Percentiles rank a stretch among this genome's conserved stretches.
phyloP scores from a whole-genome alignment of 352 stramenopile genomes.

The Pythium periplocum region DNA sequence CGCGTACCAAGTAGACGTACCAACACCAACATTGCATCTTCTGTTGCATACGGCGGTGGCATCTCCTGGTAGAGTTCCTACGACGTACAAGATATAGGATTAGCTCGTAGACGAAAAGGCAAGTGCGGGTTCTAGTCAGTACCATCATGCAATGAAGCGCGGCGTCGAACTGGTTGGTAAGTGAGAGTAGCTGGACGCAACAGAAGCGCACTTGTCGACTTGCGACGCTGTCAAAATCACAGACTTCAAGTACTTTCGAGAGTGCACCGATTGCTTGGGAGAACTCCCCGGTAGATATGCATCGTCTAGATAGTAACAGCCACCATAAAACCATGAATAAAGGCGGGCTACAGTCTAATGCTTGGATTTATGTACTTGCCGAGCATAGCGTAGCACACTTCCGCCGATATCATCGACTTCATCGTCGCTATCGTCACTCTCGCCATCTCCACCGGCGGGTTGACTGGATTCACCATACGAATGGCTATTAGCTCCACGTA shows the following conservation, averaged over 20 bases:
- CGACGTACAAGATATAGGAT: neutral
- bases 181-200: conserved; percentile 33
- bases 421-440: conserved; percentile 8
- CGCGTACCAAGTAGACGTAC: conserved; percentile 18
- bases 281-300: conserved; percentile 33
- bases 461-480: neutral
- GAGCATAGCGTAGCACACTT: conserved; percentile 21
- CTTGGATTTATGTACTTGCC: conserved; percentile 8
- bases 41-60: conserved; percentile 33
- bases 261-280: conserved; percentile 36
- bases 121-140: neutral
- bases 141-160: conserved; percentile 36
- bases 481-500: no score
- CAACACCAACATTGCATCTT: conserved; percentile 40
- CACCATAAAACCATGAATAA: neutral
- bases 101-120: no score
- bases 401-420: conserved; percentile 20
- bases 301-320: conserved; percentile 22
- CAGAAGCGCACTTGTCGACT: conserved; percentile 34
- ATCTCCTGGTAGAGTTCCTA: conserved; percentile 41
- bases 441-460: conserved; percentile 4
- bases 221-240: conserved; percentile 15
- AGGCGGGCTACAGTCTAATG: neutral
- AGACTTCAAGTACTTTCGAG: conserved; percentile 35
- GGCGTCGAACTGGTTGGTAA: conserved; percentile 20